phyloP scores from a whole-genome alignment of 75 land plant species.

The Chamaecyparis obtusa region DNA sequence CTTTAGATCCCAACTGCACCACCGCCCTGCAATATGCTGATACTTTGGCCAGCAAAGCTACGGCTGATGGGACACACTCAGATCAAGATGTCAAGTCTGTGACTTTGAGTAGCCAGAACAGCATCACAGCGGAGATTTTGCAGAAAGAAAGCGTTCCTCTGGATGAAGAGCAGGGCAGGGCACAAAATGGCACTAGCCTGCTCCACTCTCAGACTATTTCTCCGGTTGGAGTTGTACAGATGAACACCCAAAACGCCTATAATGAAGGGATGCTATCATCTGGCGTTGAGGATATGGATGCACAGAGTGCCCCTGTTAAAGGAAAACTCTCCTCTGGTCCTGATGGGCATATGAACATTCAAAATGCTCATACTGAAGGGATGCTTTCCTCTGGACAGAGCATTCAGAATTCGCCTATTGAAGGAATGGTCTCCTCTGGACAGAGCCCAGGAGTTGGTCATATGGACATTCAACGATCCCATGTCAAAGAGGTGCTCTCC shows the following conservation, averaged over 20 bases:
- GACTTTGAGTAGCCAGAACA: not conserved
- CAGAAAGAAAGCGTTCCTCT: not conserved
- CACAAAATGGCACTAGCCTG: not conserved
- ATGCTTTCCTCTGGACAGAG: too few relatives aligned
- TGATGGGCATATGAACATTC: too few relatives aligned
- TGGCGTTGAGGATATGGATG: not conserved
- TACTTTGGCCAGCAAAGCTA: too few relatives aligned
- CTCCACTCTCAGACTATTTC: not conserved
- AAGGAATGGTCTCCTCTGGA: too few relatives aligned
- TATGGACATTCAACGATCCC: not conserved
- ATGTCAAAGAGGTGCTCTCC: not conserved
- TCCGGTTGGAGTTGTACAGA: not conserved
- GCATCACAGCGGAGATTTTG: not conserved
- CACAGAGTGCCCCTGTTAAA: not conserved
- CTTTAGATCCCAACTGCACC: not conserved
- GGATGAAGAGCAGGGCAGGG: not conserved
- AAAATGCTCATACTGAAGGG: too few relatives aligned
- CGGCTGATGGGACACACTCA: not conserved
- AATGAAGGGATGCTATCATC: too few relatives aligned
- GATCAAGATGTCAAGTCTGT: not conserved
- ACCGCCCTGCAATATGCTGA: not conserved
- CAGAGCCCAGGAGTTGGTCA: too few relatives aligned
- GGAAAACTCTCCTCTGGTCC: not conserved
- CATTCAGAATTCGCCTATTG: too few relatives aligned
- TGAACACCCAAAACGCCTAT: not conserved